Conservation (phyloP, 441 rosid species). For the Syzygium malaccense region DNA sequence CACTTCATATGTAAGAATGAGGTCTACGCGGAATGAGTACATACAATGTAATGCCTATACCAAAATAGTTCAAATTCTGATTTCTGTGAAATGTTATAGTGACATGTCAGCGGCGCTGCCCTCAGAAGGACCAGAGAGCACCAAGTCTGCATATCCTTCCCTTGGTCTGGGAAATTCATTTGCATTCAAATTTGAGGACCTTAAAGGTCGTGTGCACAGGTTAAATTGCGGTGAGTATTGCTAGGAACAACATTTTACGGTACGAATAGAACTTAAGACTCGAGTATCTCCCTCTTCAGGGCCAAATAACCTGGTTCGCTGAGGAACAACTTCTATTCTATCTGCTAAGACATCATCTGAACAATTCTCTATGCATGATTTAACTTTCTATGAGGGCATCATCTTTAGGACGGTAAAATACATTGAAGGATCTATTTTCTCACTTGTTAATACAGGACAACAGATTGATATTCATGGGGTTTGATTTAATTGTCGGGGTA, state of each 20-base stretch:
- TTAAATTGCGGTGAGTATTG: slow-evolving; percentile 47
- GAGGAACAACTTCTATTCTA: not conserved
- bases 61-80: not conserved
- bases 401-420: not conserved
- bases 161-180: slow-evolving; percentile 1
- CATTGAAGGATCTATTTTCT: not conserved
- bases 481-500: not conserved
- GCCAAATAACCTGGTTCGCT: not conserved
- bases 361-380: not conserved
- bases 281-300: not conserved
- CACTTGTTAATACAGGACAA: not conserved
- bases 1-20: not conserved
- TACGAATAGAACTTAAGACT: not conserved
- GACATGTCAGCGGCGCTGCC: slow-evolving; percentile 70
- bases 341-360: not conserved
- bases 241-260: not conserved
- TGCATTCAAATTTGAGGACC: slow-evolving; percentile 1
- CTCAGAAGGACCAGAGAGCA: slow-evolving; percentile 54
- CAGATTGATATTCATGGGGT: not conserved
- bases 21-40: not conserved
- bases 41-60: not conserved
- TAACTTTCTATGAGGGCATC: not conserved
- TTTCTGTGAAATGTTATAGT: slow-evolving; percentile 21
- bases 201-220: slow-evolving; percentile 64
- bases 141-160: slow-evolving; percentile 7